These are phyloP conservation scores for Suhomyces faveliae DNA, from an alignment of 805 yeast species.

Conservation along the genomic window DNA sequence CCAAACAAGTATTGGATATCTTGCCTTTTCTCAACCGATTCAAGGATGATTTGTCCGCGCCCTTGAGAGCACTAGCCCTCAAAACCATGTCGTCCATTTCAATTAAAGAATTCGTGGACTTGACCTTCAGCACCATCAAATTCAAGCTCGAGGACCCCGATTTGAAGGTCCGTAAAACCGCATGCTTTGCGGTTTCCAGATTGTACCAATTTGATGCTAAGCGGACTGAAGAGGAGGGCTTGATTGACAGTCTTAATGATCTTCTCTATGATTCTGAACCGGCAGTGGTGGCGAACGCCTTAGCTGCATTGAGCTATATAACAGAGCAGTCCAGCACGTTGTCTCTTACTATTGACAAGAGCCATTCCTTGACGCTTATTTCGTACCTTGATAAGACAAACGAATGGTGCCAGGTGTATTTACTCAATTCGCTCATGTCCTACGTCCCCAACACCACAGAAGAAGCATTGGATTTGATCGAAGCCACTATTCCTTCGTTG, in stretches of 20 bases:
- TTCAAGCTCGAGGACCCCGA: slow-evolving; percentile 45
- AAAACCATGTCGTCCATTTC: slow-evolving; percentile 63
- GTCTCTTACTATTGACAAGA: slow-evolving; percentile 51
- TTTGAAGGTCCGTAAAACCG: slow-evolving; percentile 63
- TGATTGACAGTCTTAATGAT: slow-evolving; percentile 50
- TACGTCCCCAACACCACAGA: slow-evolving; percentile 69
- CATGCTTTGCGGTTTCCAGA: slow-evolving; percentile 68
- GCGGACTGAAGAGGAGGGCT: slow-evolving; percentile 40
- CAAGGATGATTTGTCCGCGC: slow-evolving; percentile 45
- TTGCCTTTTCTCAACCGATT: slow-evolving; percentile 57
- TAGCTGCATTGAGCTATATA: slow-evolving; percentile 64
- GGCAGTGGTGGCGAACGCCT: slow-evolving; percentile 65
- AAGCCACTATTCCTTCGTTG: slow-evolving; percentile 62
- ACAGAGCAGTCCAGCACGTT: slow-evolving; percentile 55
- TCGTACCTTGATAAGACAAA: slow-evolving; percentile 36
- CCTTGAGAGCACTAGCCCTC: slow-evolving; percentile 58
- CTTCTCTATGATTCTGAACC: slow-evolving; percentile 57
- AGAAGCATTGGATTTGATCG: slow-evolving; percentile 67
- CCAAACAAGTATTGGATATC: slow-evolving; percentile 54
- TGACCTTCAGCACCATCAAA: slow-evolving; percentile 43
- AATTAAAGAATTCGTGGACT: slow-evolving; percentile 47
- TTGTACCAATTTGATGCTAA: slow-evolving; percentile 55
- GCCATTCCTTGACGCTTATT: slow-evolving; percentile 39
- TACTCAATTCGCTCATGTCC: slow-evolving; percentile 62
- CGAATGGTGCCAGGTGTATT: slow-evolving; percentile 74